phyloP scores from a whole-genome alignment of 345 rosid genomes.

The Citrus maxima region DNA sequence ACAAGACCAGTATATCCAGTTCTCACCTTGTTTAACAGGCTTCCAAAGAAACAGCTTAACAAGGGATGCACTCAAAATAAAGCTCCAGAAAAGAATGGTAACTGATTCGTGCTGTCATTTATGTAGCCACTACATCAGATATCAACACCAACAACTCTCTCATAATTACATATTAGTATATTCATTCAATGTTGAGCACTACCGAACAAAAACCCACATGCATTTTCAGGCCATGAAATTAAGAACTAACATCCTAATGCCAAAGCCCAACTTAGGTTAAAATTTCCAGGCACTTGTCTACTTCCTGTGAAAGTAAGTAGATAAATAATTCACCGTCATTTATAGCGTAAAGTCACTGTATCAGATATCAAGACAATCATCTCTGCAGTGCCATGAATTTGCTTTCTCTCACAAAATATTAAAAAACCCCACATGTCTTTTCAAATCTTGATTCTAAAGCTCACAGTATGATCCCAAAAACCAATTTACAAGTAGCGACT shows the following conservation, averaged over 20 bases:
- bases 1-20: background rate
- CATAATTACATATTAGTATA: background rate
- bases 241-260: background rate
- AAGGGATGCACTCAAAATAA: conserved; percentile 44
- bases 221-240: background rate
- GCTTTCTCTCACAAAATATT: too few relatives aligned
- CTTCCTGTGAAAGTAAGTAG: background rate
- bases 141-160: background rate
- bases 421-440: background rate
- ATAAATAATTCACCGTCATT: background rate
- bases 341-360: background rate
- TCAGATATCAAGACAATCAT: background rate
- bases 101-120: conserved; percentile 47
- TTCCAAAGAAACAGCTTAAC: conserved; percentile 39
- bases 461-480: background rate
- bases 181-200: background rate
- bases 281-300: background rate
- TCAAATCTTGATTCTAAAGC: background rate
- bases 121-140: conserved; percentile 16
- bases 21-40: conserved; percentile 60
- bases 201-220: background rate
- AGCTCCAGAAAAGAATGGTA: conserved; percentile 40
- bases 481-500: background rate
- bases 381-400: too few relatives aligned
- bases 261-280: background rate